These are phyloP conservation scores for Phaeolepiota aurea DNA, from an alignment of 768 basidiomycete species.

Conservation along the genomic window DNA sequence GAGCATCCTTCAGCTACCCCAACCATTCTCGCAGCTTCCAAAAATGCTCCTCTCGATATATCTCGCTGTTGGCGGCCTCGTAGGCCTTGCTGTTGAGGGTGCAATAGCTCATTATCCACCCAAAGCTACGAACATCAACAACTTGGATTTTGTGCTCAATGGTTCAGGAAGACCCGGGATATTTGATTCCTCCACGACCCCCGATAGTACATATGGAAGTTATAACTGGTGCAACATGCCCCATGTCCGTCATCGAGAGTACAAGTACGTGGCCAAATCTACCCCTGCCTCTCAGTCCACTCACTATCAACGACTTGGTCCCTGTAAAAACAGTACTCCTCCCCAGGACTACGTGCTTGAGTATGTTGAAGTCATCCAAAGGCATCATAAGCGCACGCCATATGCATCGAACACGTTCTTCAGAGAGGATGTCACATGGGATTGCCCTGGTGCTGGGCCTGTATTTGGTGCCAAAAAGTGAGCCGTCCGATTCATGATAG, in stretches of 20 bases:
- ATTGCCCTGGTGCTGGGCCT: slow-evolving; percentile 32
- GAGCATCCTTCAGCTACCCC: too few species aligned
- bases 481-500: slow-evolving; percentile 1
- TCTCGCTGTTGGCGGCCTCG: slow-evolving; percentile 7
- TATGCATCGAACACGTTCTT: slow-evolving; percentile 44
- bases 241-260: slow-evolving; percentile 34
- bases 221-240: slow-evolving; percentile 55
- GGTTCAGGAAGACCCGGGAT: slow-evolving; percentile 39
- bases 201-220: slow-evolving; percentile 29
- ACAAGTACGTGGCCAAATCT: slow-evolving; percentile 24
- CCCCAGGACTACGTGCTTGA: slow-evolving; percentile 25
- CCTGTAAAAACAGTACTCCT: slow-evolving; percentile 21
- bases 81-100: slow-evolving; percentile 7
- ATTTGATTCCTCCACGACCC: slow-evolving; percentile 30
- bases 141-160: slow-evolving; percentile 30
- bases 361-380: slow-evolving; percentile 44
- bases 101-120: slow-evolving; percentile 31
- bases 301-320: neutral
- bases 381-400: slow-evolving; percentile 47
- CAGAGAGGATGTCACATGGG: slow-evolving; percentile 37
- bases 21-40: too few species aligned
- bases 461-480: slow-evolving; percentile 23
- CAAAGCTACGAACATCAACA: slow-evolving; percentile 28
- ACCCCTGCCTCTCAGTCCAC: neutral
- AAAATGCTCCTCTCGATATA: slow-evolving; percentile 10